Evolutionary conservation across 257 asterid genomes (phyloP), one percentile per base, ranked within the genome.

Genomic region (Scutellaria barbata): DNA sequence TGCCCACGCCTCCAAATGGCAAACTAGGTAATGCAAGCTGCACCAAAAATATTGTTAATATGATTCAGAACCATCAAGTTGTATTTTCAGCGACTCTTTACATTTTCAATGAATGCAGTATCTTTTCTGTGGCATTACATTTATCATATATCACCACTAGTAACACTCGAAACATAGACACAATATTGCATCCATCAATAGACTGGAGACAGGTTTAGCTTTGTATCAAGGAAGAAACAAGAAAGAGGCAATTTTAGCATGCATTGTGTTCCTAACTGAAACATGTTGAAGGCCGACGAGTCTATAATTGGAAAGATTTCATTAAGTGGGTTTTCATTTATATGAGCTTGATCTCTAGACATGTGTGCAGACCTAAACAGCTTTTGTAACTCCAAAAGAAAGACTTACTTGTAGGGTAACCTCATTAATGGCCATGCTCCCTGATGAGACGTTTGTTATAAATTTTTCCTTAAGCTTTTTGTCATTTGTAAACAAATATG

Each of bases 1-100:
- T 96, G 18, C 97, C 99, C 14, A 94, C 93, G 1, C 99, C 99
- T 46, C 99, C 99, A 52, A 94, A 94, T 30, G 98, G 99, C 79
- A 94, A 71, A 7, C 81, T 42, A 25, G 72, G 64, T 75, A 77
- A 85, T 3, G 86, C 77, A 77, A 88, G 76, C 98, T 94, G 88
- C 88, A 80, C 59, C 54, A 7, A 72, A 46, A 74, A 53, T 41
- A 77, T 58, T 41, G 47, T 74, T 56, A 56, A 33, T 62, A 59
- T 61, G 16, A 63, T 51, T 63, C 70, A 3, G 71, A 33, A 72
- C 54, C 13, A 76, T 64, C 51, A 50, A 70, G 71, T 71, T 47
- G 61, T 12, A 63, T 50, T 39, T 25, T 66, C 51, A 73, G 45
- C 12, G 5, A 3, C 8, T 10, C 3, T 6, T 3, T 52, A 3